phyloP scores from a whole-genome alignment of 306 rosid genomes.

The Sicyos baderoa region DNA sequence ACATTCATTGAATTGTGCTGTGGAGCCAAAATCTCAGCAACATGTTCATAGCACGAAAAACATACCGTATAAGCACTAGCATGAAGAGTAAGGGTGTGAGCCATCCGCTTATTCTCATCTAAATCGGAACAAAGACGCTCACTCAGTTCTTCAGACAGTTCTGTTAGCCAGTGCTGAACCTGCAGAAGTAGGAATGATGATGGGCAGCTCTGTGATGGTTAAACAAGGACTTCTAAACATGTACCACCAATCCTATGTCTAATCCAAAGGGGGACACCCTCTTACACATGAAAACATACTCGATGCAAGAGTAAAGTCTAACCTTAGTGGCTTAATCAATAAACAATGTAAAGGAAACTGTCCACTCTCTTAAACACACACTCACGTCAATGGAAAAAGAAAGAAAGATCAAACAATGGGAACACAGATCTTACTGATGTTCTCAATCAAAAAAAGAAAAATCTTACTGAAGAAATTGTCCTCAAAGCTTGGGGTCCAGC shows the following conservation, averaged over 20 bases:
- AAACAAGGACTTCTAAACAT: conserved; percentile 1
- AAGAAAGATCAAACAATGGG: neutral
- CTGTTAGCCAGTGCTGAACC: conserved; percentile 84
- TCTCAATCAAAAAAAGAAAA: conserved; percentile 14
- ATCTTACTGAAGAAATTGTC: conserved; percentile 50
- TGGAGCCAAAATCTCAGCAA: neutral
- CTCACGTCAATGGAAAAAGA: conserved; percentile 1
- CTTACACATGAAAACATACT: neutral
- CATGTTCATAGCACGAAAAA: conserved; percentile 10
- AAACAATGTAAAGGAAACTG: neutral
- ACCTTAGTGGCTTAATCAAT: neutral
- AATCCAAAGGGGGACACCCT: neutral
- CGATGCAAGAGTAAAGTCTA: neutral
- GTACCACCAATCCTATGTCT: conserved; percentile 8
- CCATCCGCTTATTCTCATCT: conserved; percentile 76
- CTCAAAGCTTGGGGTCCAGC: conserved; percentile 84
- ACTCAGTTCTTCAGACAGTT: conserved; percentile 70
- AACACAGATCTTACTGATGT: conserved; percentile 31
- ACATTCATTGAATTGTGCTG: conserved; percentile 4
- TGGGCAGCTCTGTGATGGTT: conserved; percentile 9
- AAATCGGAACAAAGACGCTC: conserved; percentile 76
- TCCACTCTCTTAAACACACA: conserved; percentile 3
- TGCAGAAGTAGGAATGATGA: conserved; percentile 23
- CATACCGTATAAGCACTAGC: conserved; percentile 67
- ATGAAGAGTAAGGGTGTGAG: conserved; percentile 69